Conservation (phyloP, 2,329 filamentous ascomycete genomes). For the Hypoxylon sp. region DNA sequence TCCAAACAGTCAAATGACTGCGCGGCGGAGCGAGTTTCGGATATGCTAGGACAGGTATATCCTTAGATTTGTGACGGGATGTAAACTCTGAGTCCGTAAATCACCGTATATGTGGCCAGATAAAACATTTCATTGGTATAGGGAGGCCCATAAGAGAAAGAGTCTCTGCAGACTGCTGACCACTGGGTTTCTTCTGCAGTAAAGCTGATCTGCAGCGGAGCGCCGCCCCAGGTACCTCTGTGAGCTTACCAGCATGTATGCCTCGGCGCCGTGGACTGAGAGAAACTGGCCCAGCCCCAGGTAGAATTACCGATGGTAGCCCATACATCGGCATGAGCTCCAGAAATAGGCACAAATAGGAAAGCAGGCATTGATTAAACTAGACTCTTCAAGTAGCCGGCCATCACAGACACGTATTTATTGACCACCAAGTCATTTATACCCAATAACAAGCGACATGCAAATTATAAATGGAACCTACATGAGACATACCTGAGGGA, state of each 20-base stretch:
- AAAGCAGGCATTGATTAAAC: conserved; percentile 47
- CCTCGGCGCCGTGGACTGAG: neutral
- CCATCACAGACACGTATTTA: conserved; percentile 13
- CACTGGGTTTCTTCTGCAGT: neutral
- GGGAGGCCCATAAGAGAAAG: neutral
- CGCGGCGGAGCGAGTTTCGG: too few relatives aligned
- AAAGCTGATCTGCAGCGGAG: too few relatives aligned
- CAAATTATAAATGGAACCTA: neutral
- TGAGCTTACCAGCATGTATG: neutral
- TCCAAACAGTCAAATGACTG: too few relatives aligned
- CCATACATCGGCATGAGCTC: conserved; percentile 49
- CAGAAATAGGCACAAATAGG: conserved; percentile 43
- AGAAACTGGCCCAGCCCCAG: conserved; percentile 45
- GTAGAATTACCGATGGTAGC: conserved; percentile 48
- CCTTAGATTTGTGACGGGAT: too few relatives aligned
- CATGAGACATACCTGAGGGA: neutral
- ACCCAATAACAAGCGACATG: neutral
- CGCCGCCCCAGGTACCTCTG: too few relatives aligned
- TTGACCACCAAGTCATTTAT: neutral
- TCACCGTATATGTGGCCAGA: too few relatives aligned
- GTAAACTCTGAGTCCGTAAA: too few relatives aligned
- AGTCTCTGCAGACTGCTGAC: neutral
- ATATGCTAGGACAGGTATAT: too few relatives aligned
- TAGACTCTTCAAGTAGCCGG: conserved; percentile 47
- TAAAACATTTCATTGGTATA: too few relatives aligned